Evolutionary conservation across 306 rosid species (phyloP).

Genomic region (Bauhinia variegata): DNA sequence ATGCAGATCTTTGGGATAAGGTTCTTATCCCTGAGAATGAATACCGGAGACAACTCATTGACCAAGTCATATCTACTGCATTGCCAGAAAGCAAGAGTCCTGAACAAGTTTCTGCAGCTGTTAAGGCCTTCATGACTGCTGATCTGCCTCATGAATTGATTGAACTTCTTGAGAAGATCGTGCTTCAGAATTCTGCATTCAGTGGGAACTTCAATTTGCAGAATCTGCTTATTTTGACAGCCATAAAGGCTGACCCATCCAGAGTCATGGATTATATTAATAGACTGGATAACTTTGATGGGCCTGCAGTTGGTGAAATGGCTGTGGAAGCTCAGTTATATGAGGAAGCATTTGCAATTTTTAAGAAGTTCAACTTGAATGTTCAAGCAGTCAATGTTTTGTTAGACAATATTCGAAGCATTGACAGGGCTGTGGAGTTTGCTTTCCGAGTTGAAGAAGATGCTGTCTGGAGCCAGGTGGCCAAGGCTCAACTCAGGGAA

Average conservation of each 20-base stretch:
- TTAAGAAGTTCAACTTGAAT: constrained; percentile 97
- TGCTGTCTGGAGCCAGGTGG: constrained; percentile 99
- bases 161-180: constrained; percentile 99
- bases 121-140: constrained; percentile 99
- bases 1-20: constrained; percentile 91
- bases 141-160: constrained; percentile 97
- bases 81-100: constrained; percentile 99
- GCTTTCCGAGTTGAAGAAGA: constrained; percentile 99
- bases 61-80: constrained; percentile 98
- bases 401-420: constrained; percentile 81
- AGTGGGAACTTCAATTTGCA: constrained; percentile 98
- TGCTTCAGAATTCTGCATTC: constrained; percentile 98
- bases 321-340: constrained; percentile 92
- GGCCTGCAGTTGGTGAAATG: constrained; percentile 98
- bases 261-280: constrained; percentile 98
- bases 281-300: constrained; percentile 95
- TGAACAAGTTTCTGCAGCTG: constrained; percentile 98
- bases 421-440: constrained; percentile 97
- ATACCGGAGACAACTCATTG: constrained; percentile 93
- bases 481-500: constrained; percentile 94
- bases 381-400: constrained; percentile 97
- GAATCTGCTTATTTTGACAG: constrained; percentile 92
- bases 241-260: constrained; percentile 96
- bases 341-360: constrained; percentile 94
- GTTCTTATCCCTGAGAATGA: constrained; percentile 89